Conservation (phyloP, 345 rosid genomes). For the Populus nigra region DNA sequence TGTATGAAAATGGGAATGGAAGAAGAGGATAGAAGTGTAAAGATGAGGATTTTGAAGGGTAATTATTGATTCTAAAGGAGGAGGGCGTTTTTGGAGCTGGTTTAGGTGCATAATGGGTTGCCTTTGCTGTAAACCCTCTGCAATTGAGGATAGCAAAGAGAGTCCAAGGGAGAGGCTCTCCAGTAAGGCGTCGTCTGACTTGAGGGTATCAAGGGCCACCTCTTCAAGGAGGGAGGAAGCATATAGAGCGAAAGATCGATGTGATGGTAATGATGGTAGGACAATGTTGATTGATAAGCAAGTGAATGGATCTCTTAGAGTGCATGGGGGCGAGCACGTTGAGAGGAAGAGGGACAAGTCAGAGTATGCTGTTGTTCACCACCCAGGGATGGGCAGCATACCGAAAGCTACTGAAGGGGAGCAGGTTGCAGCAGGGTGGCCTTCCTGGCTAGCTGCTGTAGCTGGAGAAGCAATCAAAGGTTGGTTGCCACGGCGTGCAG, state of each 20-base stretch:
- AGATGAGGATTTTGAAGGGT: conserved; percentile 26
- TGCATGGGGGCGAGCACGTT: conserved; percentile 48
- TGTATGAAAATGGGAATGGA: conserved; percentile 24
- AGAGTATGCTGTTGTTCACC: conserved; percentile 46
- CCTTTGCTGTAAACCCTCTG: conserved; percentile 78
- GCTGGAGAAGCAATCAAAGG: conserved; percentile 98
- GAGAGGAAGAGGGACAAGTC: conserved; percentile 71
- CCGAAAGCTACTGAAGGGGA: conserved; percentile 85
- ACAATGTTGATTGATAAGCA: conserved; percentile 61
- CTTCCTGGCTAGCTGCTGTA: conserved; percentile 90
- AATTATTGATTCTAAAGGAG: conserved; percentile 34
- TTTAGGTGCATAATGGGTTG: conserved; percentile 69
- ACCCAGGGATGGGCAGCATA: conserved; percentile 59
- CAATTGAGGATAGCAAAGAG: conserved; percentile 81
- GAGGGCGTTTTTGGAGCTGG: conserved; percentile 31
- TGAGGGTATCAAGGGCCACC: conserved; percentile 54
- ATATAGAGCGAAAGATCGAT: conserved; percentile 48
- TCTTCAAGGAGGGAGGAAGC: conserved; percentile 77
- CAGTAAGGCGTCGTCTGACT: conserved; percentile 54
- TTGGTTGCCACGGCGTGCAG: conserved; percentile 95
- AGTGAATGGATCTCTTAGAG: conserved; percentile 53
- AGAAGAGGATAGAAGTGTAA: conserved; percentile 21
- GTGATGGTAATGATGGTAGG: conserved; percentile 55
- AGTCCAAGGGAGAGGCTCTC: conserved; percentile 72
- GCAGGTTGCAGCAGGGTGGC: conserved; percentile 98